phyloP scores from a whole-genome alignment of 108 stramenopile species.

The Seminavis robusta region DNA sequence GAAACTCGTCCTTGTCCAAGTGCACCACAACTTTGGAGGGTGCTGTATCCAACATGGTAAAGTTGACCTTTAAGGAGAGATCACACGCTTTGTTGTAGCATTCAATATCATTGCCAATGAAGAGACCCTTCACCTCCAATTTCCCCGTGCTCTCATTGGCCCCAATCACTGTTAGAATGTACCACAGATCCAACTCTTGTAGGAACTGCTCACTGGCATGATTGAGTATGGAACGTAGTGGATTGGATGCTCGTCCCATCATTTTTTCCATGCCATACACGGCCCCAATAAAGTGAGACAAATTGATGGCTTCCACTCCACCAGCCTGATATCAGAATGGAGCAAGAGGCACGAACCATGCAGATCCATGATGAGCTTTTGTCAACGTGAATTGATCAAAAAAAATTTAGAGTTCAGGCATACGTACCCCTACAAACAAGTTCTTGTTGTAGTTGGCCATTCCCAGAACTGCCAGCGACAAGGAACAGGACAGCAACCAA shows the following conservation, averaged over 20 bases:
- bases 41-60: constrained; percentile 76
- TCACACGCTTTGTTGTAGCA: constrained; percentile 88
- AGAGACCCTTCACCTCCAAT: constrained; percentile 81
- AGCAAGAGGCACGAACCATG: background rate
- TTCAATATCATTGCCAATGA: constrained; percentile 86
- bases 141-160: constrained; percentile 44
- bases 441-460: constrained; percentile 97
- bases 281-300: constrained; percentile 95
- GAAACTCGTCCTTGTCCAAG: constrained; percentile 89
- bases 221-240: constrained; percentile 86
- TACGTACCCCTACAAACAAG: constrained; percentile 71
- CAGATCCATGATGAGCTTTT: background rate
- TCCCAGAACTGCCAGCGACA: too few relatives aligned
- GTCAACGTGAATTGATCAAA: background rate
- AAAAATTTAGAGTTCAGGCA: background rate
- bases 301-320: constrained; percentile 91
- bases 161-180: constrained; percentile 87
- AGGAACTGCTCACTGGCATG: constrained; percentile 76
- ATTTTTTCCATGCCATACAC: constrained; percentile 95
- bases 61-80: constrained; percentile 86
- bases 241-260: constrained; percentile 92
- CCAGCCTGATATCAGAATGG: constrained; percentile 34
- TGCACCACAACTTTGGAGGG: constrained; percentile 85
- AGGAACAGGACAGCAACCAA: too few relatives aligned
- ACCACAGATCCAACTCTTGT: constrained; percentile 77